Conservation (phyloP, 2,329 filamentous ascomycete species). For the Spiromastix sp. region DNA sequence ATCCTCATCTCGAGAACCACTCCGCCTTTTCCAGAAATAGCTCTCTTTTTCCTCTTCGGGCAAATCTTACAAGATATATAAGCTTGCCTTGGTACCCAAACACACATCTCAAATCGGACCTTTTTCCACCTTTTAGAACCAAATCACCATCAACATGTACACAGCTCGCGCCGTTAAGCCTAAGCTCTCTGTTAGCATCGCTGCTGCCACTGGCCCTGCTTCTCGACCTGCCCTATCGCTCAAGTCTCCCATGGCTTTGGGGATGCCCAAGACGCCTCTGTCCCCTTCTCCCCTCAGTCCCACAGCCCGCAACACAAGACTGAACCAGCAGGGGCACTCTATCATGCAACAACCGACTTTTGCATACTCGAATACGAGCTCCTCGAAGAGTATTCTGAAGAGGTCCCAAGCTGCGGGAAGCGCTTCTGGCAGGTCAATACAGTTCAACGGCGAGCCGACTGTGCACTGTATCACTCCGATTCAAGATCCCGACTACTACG, state of each 20-base stretch:
- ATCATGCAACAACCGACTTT: constrained; percentile 30
- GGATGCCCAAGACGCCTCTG: constrained; percentile 30
- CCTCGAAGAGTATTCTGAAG: constrained; percentile 39
- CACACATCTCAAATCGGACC: not conserved
- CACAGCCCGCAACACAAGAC: constrained; percentile 26
- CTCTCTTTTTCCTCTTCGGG: too few species aligned
- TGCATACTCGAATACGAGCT: constrained; percentile 34
- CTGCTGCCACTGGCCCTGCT: constrained; percentile 23
- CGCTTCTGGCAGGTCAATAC: constrained; percentile 26
- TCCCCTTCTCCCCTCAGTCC: constrained; percentile 35
- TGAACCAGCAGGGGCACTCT: constrained; percentile 29
- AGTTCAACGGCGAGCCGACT: constrained; percentile 34
- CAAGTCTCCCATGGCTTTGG: constrained; percentile 30
- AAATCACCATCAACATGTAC: constrained; percentile 25
- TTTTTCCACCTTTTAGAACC: not conserved
- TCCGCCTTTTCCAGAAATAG: not conserved
- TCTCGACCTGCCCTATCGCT: constrained; percentile 30
- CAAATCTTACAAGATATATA: too few species aligned
- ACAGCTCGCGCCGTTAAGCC: constrained; percentile 32
- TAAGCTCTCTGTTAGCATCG: constrained; percentile 38
- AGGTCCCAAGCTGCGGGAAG: constrained; percentile 19
- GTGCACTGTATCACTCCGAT: constrained; percentile 40
- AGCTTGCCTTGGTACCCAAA: too few species aligned
- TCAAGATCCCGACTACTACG: constrained; percentile 39
- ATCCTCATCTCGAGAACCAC: not conserved